These are phyloP conservation scores for Rhizopogon vinicolor DNA, from an alignment of 768 basidiomycete species.

Conservation along the genomic window DNA sequence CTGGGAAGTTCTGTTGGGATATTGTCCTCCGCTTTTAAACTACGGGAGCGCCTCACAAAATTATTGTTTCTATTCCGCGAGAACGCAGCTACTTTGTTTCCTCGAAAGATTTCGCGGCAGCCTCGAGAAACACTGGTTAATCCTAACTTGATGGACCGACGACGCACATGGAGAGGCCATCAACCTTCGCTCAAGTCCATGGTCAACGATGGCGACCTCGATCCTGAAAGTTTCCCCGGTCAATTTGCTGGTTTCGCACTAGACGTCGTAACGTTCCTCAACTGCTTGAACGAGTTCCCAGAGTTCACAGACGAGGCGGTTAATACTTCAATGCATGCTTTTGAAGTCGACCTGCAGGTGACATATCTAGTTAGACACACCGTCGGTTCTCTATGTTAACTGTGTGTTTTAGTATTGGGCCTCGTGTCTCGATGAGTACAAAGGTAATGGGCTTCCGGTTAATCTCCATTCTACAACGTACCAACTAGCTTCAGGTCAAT, in stretches of 20 bases:
- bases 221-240: constrained; percentile 43
- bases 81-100: constrained; percentile 54
- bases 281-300: constrained; percentile 52
- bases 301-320: constrained; percentile 51
- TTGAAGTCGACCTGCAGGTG: constrained; percentile 50
- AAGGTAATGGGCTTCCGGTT: constrained; percentile 26
- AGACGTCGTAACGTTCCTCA: constrained; percentile 49
- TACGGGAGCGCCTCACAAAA: constrained; percentile 47
- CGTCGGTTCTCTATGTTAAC: constrained; percentile 1
- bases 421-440: constrained; percentile 44
- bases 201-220: constrained; percentile 35
- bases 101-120: constrained; percentile 39
- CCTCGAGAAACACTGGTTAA: constrained; percentile 34
- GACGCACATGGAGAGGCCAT: constrained; percentile 27
- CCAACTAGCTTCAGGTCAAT: constrained; percentile 35
- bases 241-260: constrained; percentile 43
- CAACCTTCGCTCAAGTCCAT: constrained; percentile 33
- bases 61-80: constrained; percentile 48
- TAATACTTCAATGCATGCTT: constrained; percentile 43
- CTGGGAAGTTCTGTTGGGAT: constrained; percentile 54
- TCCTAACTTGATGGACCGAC: constrained; percentile 29
- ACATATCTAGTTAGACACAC: not conserved
- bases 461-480: not conserved
- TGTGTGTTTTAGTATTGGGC: constrained; percentile 42
- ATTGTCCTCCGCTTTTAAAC: constrained; percentile 47